Base-by-base conservation (phyloP, 768 basidiomycete genomes). In the Ramaria rubella region DNA sequence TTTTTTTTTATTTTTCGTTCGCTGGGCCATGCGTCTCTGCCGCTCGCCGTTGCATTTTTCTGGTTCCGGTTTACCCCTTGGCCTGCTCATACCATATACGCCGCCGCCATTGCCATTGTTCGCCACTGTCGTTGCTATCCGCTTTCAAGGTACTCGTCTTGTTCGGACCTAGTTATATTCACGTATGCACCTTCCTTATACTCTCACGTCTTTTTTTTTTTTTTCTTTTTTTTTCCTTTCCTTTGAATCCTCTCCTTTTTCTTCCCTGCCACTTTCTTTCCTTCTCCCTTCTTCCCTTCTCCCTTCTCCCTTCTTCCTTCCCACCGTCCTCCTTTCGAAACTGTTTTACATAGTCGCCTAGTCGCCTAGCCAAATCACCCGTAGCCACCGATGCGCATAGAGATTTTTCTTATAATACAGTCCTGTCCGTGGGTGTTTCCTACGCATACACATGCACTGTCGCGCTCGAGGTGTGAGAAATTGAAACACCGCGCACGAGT, bases 121-220 rank as follows among this genome's bases (percentile, higher is more conserved):
- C 19, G 49, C 33, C 33, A 51, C 33, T 17, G 5, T 51, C 33
- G 29, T 51, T 51, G 49, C 49, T 51, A 31, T 51, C 49, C 19
- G 49, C 33, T 23, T 36, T 36, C 21, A 31, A 33, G 24, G n/a
- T n/a, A n/a, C n/a, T 51, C 49, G 49, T 51, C 49, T 36, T 31
- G 49, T 33, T 36, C 49, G 33, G 49, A 51, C 29, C 49, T 51
- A 51, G 49, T 51, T 51, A 31, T 33, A 51, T 36, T 51, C 29
- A 51, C 15, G 49, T 51, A 51, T 51, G 49, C 49, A 48, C 49
- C 29, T 51, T 51, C 49, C 49, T 51, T 51, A 51, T 51, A 51
- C 49, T 51, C 19, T 51, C 49, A 33, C 49, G 19, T 51, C 34
- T 51, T 51, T 30, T 21, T 42, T 42, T 21, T n/a, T n/a, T 42